These are phyloP conservation scores for Curvularia spicifera DNA, from an alignment of 2,329 filamentous ascomycete species.

Conservation along the genomic window DNA sequence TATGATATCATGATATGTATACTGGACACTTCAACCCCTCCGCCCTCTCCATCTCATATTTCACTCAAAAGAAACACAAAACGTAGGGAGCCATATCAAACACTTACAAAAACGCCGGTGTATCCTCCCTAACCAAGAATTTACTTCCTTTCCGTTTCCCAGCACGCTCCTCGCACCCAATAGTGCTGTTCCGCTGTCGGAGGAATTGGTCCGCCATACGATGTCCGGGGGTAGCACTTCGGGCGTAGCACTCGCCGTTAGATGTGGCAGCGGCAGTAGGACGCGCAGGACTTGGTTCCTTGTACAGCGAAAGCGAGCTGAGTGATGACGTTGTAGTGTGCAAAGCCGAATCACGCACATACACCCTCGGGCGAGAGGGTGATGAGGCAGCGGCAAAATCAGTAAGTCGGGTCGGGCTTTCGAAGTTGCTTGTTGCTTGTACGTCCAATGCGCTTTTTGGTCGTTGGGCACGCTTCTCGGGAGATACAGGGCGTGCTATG, in stretches of 20 bases:
- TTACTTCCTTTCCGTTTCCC: slow-evolving; percentile 12
- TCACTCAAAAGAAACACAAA: background rate
- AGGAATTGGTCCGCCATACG: slow-evolving; percentile 43
- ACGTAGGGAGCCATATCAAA: background rate
- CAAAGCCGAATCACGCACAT: slow-evolving; percentile 6
- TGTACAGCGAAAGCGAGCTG: slow-evolving; percentile 18
- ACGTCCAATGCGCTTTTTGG: slow-evolving; percentile 47
- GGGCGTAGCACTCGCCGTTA: slow-evolving; percentile 14
- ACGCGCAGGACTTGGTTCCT: background rate
- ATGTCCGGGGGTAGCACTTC: slow-evolving; percentile 39
- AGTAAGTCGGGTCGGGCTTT: background rate
- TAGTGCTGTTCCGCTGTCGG: slow-evolving; percentile 25
- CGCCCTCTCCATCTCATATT: background rate
- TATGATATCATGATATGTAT: background rate
- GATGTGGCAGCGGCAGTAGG: slow-evolving; percentile 21
- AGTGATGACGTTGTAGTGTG: slow-evolving; percentile 16
- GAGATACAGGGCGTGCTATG: slow-evolving; percentile 26
- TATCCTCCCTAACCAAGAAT: slow-evolving; percentile 29
- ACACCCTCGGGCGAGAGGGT: too few species aligned
- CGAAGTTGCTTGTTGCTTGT: slow-evolving; percentile 15
- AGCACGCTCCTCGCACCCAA: slow-evolving; percentile 2
- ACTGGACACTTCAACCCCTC: too few species aligned
- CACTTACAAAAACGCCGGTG: slow-evolving; percentile 32
- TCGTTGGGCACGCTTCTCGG: slow-evolving; percentile 30
- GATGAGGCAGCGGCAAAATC: background rate